These are phyloP conservation scores for Pseudogymnoascus sp. DNA, from an alignment of 2,329 filamentous ascomycete genomes.

Conservation along the genomic window DNA sequence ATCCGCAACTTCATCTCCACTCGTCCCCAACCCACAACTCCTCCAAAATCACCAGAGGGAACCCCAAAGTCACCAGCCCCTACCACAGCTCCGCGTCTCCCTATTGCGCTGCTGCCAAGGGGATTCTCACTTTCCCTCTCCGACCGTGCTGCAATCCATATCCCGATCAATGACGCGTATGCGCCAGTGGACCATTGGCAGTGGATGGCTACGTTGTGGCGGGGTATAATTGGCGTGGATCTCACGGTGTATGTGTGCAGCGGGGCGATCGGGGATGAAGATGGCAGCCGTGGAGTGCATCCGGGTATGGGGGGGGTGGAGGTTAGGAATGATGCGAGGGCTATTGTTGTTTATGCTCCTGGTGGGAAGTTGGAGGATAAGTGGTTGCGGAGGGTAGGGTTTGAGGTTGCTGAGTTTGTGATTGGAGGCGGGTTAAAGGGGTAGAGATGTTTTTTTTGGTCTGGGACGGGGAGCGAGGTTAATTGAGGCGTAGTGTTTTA, in stretches of 20 bases:
- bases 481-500: neutral
- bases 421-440: slow-evolving; percentile 14
- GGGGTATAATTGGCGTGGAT: slow-evolving; percentile 75
- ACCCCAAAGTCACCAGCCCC: slow-evolving; percentile 12
- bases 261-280: slow-evolving; percentile 10
- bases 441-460: neutral
- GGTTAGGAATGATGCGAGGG: slow-evolving; percentile 42
- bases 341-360: slow-evolving; percentile 44
- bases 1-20: slow-evolving; percentile 53
- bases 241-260: slow-evolving; percentile 60
- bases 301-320: slow-evolving; percentile 42
- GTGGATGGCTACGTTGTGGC: slow-evolving; percentile 93
- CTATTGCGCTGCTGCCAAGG: slow-evolving; percentile 67
- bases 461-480: neutral
- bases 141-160: slow-evolving; percentile 63
- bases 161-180: slow-evolving; percentile 71
- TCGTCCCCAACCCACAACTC: slow-evolving; percentile 10
- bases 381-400: slow-evolving; percentile 65
- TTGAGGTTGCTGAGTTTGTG: slow-evolving; percentile 84
- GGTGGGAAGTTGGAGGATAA: slow-evolving; percentile 52
- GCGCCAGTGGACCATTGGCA: slow-evolving; percentile 88
- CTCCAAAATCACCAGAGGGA: neutral
- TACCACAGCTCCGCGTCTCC: slow-evolving; percentile 34
- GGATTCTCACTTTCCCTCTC: slow-evolving; percentile 74
- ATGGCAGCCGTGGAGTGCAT: neutral